Evolutionary conservation across 1,284 basidiomycete genomes (phyloP).

Genomic region (Xerocomus nothofagi): DNA sequence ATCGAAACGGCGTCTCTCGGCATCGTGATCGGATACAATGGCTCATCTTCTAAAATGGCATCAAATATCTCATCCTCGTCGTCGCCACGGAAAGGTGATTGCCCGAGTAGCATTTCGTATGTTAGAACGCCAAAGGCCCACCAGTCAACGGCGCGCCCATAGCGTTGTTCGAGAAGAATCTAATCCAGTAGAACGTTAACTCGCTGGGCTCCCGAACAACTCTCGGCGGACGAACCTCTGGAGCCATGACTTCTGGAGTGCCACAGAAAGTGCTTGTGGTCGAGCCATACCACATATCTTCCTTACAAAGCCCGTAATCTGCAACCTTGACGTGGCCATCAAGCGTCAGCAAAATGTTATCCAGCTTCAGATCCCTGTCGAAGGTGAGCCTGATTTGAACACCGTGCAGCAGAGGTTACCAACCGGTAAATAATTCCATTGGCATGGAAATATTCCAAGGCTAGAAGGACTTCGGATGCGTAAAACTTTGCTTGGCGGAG

Average conservation of each 20-base stretch:
- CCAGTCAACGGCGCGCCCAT: slow-evolving; percentile 99
- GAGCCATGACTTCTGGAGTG: slow-evolving; percentile 99
- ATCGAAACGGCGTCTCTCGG: slow-evolving; percentile 96
- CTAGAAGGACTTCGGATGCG: slow-evolving; percentile 95
- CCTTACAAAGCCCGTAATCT: slow-evolving; percentile 99
- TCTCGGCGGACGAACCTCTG: slow-evolving; percentile 65
- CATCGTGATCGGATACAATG: slow-evolving; percentile 99
- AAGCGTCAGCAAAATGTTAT: slow-evolving; percentile 95
- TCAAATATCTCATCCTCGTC: slow-evolving; percentile 99
- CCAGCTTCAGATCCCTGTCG: slow-evolving; percentile 90
- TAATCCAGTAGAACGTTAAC: slow-evolving; percentile 34
- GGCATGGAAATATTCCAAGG: slow-evolving; percentile 97
- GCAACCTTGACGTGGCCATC: slow-evolving; percentile 99
- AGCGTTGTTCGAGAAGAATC: slow-evolving; percentile 98
- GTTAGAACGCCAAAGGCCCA: slow-evolving; percentile 99
- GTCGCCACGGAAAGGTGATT: slow-evolving; percentile 98
- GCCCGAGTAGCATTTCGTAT: slow-evolving; percentile 98
- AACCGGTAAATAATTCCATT: slow-evolving; percentile 98
- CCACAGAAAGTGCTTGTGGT: slow-evolving; percentile 99
- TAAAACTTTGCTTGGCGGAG: slow-evolving; percentile 99
- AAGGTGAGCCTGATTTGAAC: slow-evolving; percentile 11
- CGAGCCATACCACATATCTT: slow-evolving; percentile 96
- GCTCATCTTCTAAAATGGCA: slow-evolving; percentile 98
- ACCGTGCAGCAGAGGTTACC: slow-evolving; percentile 26
- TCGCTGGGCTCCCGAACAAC: not conserved